Percentiles rank a stretch among this genome's conserved stretches.
These are phyloP conservation scores for Cryphonectria parasitica DNA, from an alignment of 2,329 filamentous ascomycete species.

Conservation along the genomic window DNA sequence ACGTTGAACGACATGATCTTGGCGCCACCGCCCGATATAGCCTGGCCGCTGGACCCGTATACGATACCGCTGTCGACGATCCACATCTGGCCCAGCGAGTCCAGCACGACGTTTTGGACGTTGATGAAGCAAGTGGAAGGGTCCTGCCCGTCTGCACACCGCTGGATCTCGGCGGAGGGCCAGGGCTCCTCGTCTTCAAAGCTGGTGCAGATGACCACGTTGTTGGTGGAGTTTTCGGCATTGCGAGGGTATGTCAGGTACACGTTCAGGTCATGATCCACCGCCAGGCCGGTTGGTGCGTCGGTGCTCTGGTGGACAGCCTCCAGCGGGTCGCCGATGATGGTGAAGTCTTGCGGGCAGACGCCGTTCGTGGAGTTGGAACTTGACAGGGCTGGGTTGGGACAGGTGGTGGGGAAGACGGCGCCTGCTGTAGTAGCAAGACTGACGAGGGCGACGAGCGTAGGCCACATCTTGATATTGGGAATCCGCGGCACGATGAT, in stretches of 20 bases:
- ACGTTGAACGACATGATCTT: constrained; percentile 49
- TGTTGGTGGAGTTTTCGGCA: constrained; percentile 40
- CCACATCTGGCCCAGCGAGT: constrained; percentile 44
- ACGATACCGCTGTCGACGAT: constrained; percentile 46
- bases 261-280: constrained; percentile 42
- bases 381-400: constrained; percentile 16
- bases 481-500: not conserved
- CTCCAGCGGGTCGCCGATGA: constrained; percentile 41
- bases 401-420: constrained; percentile 16
- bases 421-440: not conserved
- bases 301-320: constrained; percentile 42
- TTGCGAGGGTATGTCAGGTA: constrained; percentile 49
- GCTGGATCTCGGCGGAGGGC: constrained; percentile 45
- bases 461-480: not conserved
- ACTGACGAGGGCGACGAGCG: not conserved
- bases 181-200: constrained; percentile 45
- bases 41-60: constrained; percentile 34
- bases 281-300: constrained; percentile 44
- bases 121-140: constrained; percentile 49
- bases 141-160: constrained; percentile 42
- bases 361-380: constrained; percentile 25
- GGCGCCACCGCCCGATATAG: constrained; percentile 42
- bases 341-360: constrained; percentile 38
- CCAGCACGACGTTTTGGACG: constrained; percentile 48
- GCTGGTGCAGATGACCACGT: constrained; percentile 43